Evolutionary conservation across 1,139 yeast species (phyloP), one percentile per base, ranked within the genome.

Genomic region (Geotrichum candidum): DNA sequence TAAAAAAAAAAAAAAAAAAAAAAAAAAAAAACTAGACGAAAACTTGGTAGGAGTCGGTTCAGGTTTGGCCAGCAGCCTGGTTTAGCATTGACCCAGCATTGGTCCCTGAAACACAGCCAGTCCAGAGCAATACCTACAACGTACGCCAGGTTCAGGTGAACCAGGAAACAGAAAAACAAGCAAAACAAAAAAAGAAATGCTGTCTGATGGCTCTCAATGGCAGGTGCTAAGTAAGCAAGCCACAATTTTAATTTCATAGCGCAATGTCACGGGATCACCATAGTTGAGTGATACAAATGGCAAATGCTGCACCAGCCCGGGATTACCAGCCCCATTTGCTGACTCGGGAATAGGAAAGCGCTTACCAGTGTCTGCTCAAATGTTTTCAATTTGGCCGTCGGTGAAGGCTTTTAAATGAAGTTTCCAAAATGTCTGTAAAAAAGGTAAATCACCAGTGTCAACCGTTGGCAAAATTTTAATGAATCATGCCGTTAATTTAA

Each of bases 201-300:
- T 13, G 15, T 46, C 15, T 13, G 3, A 27, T 13, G 25, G 31
- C 35, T 38, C 38, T 41, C 23, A 33, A 22, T n/a, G 27, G 55
- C 27, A 18, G 55, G n/a, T 15, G 50, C 15, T 18, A 35, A 23
- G 50, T 52, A 15, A 52, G 54, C 55, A 58, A 58, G 61, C 61
- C 61, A 58, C 61, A 58, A 50, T 58, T 41, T 45, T 45, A 45
- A 11, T 9, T 9, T 48, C 13, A 53, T 58, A 27, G 25, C 61
- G 53, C 53, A 53, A 58, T 58, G 25, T 58, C 61, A 58, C 61
- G 61, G 54, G 61, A 51, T 51, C 53, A 10, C 53, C 22, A 51
- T 33, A 27, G 31, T 25, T 27, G 38, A 9, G 15, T 51, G 15
- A 7, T 33, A 27, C 15, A 51, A 15, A 31, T 51, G 3, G 53